A percentile compares a stretch with the other conserved stretches of the same genome.
phyloP scores from a whole-genome alignment of 495 filamentous ascomycete species.

The Bryoglossum gracile region DNA sequence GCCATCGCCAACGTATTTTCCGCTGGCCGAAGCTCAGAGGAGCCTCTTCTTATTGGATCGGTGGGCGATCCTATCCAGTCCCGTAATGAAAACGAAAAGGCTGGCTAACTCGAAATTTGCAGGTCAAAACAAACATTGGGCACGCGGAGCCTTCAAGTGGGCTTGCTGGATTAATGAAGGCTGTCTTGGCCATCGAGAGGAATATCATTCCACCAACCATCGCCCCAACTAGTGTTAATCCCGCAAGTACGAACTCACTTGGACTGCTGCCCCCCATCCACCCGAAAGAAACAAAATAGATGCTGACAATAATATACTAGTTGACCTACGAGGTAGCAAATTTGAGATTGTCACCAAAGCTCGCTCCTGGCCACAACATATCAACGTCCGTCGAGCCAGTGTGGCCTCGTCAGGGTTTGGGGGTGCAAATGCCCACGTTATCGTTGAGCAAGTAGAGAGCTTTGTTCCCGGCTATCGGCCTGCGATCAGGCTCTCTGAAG shows the following conservation, averaged over 20 bases:
- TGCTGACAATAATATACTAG: too few species aligned
- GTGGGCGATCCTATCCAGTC: slow-evolving; percentile 37
- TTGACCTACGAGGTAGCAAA: slow-evolving; percentile 18
- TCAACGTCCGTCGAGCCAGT: slow-evolving; percentile 7
- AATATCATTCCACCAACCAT: slow-evolving; percentile 40
- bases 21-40: background rate
- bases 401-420: slow-evolving; percentile 46
- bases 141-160: slow-evolving; percentile 52
- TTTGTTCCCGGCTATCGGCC: background rate
- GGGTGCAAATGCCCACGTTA: slow-evolving; percentile 49
- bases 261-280: background rate
- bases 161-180: slow-evolving; percentile 51
- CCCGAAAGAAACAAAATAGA: too few species aligned
- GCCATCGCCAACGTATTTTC: slow-evolving; percentile 33
- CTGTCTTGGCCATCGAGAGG: slow-evolving; percentile 47
- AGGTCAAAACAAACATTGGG: slow-evolving; percentile 12
- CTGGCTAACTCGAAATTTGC: slow-evolving; percentile 6
- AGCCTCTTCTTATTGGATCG: slow-evolving; percentile 40
- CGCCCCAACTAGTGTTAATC: slow-evolving; percentile 29
- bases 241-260: slow-evolving; percentile 15
- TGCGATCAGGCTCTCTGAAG: too few species aligned
- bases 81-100: too few species aligned
- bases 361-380: slow-evolving; percentile 8
- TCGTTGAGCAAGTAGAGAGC: slow-evolving; percentile 19
- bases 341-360: slow-evolving; percentile 16